Evolutionary conservation across 2,329 filamentous ascomycete species (phyloP), one percentile per base, ranked within the genome.

Genomic region (Teratosphaeriaceae sp.): DNA sequence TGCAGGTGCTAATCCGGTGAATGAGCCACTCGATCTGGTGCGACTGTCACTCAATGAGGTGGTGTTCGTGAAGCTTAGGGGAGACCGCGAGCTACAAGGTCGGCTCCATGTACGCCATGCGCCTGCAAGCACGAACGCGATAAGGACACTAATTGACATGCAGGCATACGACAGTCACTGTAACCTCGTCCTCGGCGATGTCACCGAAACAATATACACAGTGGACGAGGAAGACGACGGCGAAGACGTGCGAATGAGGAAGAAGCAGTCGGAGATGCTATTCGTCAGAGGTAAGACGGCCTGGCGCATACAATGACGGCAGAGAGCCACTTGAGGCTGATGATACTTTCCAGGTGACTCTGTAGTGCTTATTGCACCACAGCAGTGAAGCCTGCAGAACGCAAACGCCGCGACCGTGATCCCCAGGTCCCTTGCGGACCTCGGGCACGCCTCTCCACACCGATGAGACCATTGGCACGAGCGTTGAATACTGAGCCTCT

Each of bases 101-200:
- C 82, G 90, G 61, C 76, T 98, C 61, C 92, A 98, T 68, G 92
- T 97, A 23, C 20, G 39, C 16, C n/a, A n/a, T n/a, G 22, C 13
- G 34, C n/a, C 19, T 24, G 9, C 21, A 34, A 18, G 20, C 6
- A 9, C 3, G 16, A 22, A 15, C 30, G n/a, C 5, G 7, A 13
- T 11, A 38, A n/a, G n/a, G n/a, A 6, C 21, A 24, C 24, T 39
- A 24, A 39, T 15, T 9, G 16, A 19, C 8, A 40, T n/a, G n/a
- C 46, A 98, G 92, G 92, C 92, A 43, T 98, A 98, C 65, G 92
- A 98, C 64, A 95, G 88, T 60, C 92, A 98, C 67, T 98, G 94
- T 76, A 98, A 98, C 62, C 70, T 98, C 34, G 88, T 98, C 5
- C 76, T 98, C 5, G 90, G 92, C 42, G 92, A 98, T 53, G 92